Evolutionary conservation across 768 basidiomycete genomes (phyloP), one percentile per base, ranked within the genome.

Genomic region (Favolaschia claudopus): DNA sequence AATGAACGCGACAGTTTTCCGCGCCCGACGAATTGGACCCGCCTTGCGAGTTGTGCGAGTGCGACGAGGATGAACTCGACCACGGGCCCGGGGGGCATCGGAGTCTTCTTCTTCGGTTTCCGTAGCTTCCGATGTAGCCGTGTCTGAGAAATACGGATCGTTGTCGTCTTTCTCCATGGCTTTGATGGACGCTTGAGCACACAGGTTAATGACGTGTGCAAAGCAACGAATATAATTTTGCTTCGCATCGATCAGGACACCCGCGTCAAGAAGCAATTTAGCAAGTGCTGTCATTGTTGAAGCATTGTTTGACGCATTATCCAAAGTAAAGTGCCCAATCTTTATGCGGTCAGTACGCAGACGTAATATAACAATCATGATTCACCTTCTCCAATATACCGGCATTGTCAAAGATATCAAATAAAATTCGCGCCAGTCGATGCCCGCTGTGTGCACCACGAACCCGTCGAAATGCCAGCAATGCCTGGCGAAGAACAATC

Each of bases 241-340:
- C 36, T 50, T 44, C 34, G 36, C 31, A 25, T 56, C 34, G 42
- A 69, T 67, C 19, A 13, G n/a, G 37, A 66, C 61, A 9, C 20
- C 28, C 27, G 28, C n/a, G 17, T 36, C 32, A 1, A n/a, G 28
- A 4, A 65, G 46, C 2, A 47, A 39, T 3, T 19, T 4, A 22
- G 55, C 56, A 31, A 70, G 46, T 14, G 39, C 51, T 15, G 32
- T 37, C 69, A 70, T 55, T 22, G 63, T 49, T 3, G 66, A 55
- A 2, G 58, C 53, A 43, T 68, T 66, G 22, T 70, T 72, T 1
- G 58, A 61, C 8, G 66, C 57, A 28, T 69, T 72, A 33, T 72
- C 69, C 17, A 68, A 29, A 3, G 69, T 72, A 20, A 64, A 55
- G 14, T 60, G 46, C 15, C 62, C 62, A 10, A 60, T 27, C 62